Evolutionary conservation across 306 rosid genomes (phyloP), one percentile per base, ranked within the genome.

Genomic region (Sophora flavescens): DNA sequence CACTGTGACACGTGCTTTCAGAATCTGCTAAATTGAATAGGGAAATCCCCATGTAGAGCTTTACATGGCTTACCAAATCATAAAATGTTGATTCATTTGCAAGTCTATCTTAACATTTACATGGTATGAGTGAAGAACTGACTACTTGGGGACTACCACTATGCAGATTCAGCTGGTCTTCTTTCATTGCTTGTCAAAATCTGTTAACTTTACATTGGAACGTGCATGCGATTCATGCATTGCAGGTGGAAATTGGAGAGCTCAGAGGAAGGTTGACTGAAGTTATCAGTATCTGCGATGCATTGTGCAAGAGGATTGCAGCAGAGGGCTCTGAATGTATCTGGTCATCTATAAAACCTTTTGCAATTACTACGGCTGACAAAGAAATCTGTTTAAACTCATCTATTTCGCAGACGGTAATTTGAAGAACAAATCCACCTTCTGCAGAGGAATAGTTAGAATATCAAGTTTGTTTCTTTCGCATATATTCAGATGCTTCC

Each of bases 201-300:
- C n/a, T n/a, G n/a, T n/a, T n/a, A n/a, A n/a, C n/a, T n/a, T n/a
- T n/a, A n/a, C n/a, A n/a, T 65, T 64, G 69, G 62, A 70, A 81
- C 12, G 2, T 59, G 68, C 60, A 16, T 82, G 75, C 89, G 92
- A 96, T 95, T 57, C 90, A 90, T 79, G 77, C 83, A 16, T 85
- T 92, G 82, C 92, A 95, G 85, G 97, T 92, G 53, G 96, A 92
- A 69, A 88, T 89, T 78, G 98, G 97, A 72, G 96, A 88, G 83
- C 95, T 95, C 32, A 92, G 92, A 85, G 93, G 98, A 82, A 91
- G 97, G 81, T 78, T 95, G 79, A 95, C 92, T 1, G 98, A 92
- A 85, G 97, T 92, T 62, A 85, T 95, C 45, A 89, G 93, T 35
- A 92, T 92, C 69, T 92, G 97, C 8, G 91, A 92, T 77, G 95